Conservation (phyloP, 495 filamentous ascomycete genomes). For the Hyaloscypha variabilis region DNA sequence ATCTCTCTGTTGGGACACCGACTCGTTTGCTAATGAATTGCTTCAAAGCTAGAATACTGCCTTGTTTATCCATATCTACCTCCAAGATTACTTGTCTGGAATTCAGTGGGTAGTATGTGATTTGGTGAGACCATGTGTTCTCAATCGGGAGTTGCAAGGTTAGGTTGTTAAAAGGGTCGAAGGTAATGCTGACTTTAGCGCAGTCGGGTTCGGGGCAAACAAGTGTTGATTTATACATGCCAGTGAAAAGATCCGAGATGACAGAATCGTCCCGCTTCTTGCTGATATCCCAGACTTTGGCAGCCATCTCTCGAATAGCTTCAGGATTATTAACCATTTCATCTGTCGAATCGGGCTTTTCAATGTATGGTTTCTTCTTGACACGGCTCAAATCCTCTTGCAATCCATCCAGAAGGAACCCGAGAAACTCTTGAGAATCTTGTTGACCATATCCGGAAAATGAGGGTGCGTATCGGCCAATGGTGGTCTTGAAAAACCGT, state of each 20-base stretch:
- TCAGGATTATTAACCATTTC: conserved; percentile 86
- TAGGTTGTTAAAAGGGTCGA: conserved; percentile 95
- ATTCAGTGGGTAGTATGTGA: conserved; percentile 75
- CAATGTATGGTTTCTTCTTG: conserved; percentile 93
- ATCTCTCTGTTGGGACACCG: conserved; percentile 55
- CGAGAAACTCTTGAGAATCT: conserved; percentile 97
- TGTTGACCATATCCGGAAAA: conserved; percentile 97
- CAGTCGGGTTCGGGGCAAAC: conserved; percentile 86
- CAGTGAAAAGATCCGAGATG: conserved; percentile 91
- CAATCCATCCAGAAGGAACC: conserved; percentile 90
- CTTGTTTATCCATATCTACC: conserved; percentile 87
- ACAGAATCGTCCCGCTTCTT: conserved; percentile 93
- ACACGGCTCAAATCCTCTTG: conserved; percentile 95
- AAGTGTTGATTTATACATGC: conserved; percentile 97
- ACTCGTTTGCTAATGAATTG: conserved; percentile 73
- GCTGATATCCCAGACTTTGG: conserved; percentile 88
- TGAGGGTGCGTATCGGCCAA: conserved; percentile 76
- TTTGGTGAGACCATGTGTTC: conserved; percentile 69
- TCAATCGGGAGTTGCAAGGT: conserved; percentile 89
- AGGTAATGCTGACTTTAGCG: conserved; percentile 95
- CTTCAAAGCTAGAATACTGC: conserved; percentile 72
- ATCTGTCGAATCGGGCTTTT: conserved; percentile 97
- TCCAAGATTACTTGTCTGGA: conserved; percentile 64
- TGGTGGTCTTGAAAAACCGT: conserved; percentile 73
- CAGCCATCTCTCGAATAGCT: conserved; percentile 78